These are phyloP conservation scores for Medicago ruthenica DNA, from an alignment of 306 rosid species.

Conservation along the genomic window DNA sequence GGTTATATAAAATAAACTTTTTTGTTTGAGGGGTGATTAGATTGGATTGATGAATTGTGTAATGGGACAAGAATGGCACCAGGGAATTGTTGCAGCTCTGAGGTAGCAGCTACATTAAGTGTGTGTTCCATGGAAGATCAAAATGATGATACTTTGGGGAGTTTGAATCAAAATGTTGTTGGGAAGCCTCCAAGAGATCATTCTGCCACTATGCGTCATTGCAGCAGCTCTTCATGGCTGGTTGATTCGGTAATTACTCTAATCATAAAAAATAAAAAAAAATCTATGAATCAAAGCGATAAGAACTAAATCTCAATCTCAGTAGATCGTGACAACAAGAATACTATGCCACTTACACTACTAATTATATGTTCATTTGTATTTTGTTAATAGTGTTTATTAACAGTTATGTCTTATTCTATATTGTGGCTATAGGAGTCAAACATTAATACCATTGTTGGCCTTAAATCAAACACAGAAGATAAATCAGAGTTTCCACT, in stretches of 20 bases:
- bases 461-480: slow-evolving; percentile 48
- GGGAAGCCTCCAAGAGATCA: slow-evolving; percentile 69
- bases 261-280: too few species aligned
- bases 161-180: slow-evolving; percentile 38
- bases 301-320: not conserved
- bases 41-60: slow-evolving; percentile 33
- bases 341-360: not conserved
- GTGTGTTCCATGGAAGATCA: slow-evolving; percentile 57
- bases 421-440: slow-evolving; percentile 48
- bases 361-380: too few species aligned
- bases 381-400: not conserved
- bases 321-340: not conserved
- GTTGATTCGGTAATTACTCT: slow-evolving; percentile 43
- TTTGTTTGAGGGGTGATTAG: not conserved
- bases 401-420: slow-evolving; percentile 25
- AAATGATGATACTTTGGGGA: slow-evolving; percentile 51
- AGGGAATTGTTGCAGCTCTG: slow-evolving; percentile 47
- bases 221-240: slow-evolving; percentile 59
- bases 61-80: slow-evolving; percentile 54
- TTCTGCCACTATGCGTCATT: slow-evolving; percentile 54
- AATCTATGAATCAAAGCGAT: too few species aligned
- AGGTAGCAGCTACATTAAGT: slow-evolving; percentile 30
- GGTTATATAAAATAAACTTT: slow-evolving; percentile 1
- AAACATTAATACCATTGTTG: slow-evolving; percentile 41
- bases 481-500: slow-evolving; percentile 52